Evolutionary conservation across 73 alveolate genomes (phyloP).

Genomic region (Paramecium octaurelia): DNA sequence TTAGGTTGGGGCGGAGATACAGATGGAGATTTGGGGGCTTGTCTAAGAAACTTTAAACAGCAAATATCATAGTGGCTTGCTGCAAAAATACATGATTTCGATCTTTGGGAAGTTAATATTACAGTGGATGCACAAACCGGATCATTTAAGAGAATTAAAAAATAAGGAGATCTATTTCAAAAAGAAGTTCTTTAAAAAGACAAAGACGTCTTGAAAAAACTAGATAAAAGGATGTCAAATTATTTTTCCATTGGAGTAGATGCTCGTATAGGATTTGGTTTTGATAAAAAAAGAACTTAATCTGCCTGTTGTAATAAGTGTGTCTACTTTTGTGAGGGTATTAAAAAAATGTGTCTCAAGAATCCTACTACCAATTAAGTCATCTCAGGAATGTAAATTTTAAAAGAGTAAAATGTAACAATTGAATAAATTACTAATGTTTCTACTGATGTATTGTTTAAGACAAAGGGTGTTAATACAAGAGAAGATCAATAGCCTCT

Average conservation of each 20-base stretch:
- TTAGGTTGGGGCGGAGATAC: constrained; percentile 68
- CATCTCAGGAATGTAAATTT: constrained; percentile 57
- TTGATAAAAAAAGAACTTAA: constrained; percentile 86
- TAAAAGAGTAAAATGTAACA: constrained; percentile 29
- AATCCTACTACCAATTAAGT: constrained; percentile 43
- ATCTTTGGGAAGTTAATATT: constrained; percentile 86
- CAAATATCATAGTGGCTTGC: constrained; percentile 52
- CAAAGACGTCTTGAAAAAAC: constrained; percentile 27
- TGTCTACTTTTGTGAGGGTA: constrained; percentile 90
- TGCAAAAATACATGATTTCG: constrained; percentile 72
- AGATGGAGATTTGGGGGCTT: constrained; percentile 53
- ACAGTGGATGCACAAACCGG: constrained; percentile 71
- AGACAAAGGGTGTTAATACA: not conserved
- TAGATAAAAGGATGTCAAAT: constrained; percentile 81
- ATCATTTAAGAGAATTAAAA: constrained; percentile 63
- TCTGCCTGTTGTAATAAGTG: constrained; percentile 75
- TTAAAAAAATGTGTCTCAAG: constrained; percentile 75
- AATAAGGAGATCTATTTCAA: not conserved
- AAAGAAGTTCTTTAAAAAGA: constrained; percentile 6
- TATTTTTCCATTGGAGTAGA: constrained; percentile 92
- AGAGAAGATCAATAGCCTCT: constrained; percentile 46
- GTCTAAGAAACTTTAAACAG: constrained; percentile 49
- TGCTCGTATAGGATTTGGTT: constrained; percentile 91
- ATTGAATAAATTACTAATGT: constrained; percentile 49
- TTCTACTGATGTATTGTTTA: not conserved